Evolutionary conservation across 768 basidiomycete genomes (phyloP), one percentile per base, ranked within the genome.

Genomic region (Rhizopogon salebrosus): DNA sequence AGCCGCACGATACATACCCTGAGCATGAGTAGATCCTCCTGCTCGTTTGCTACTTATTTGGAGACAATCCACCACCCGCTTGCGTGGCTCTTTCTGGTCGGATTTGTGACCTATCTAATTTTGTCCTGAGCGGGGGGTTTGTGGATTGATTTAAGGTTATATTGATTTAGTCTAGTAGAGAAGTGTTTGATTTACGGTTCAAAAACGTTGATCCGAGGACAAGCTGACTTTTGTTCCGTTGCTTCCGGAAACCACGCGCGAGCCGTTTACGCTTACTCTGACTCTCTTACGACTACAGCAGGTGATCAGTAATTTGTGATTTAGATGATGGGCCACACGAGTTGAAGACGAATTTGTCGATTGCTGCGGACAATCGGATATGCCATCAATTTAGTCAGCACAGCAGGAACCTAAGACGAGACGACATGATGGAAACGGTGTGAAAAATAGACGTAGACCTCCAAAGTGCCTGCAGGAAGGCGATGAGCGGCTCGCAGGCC

Each of bases 371-470:
- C 27, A 34, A 22, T 36, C 31, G 34, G 45, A 35, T 41, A 11
- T 22, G 24, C 50, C 59, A 67, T 65, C 65, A 64, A 54, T 59
- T 61, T 57, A 59, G 65, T 67, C 56, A 60, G 63, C 68, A 66
- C 68, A 65, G 68, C 66, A 60, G 52, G 53, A 9, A 23, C 34
- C 27, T 40, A 26, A 49, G 42, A 18, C 56, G 48, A 27, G 18
- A 41, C 42, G 53, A 52, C 27, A 38, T 29, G 51, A 24, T 51
- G 50, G 53, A 52, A 41, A 57, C 53, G 51, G 68, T 70, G 67
- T 64, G 66, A 66, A 67, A 51, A 46, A 31, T 22, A 6, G 14
- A 22, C 27, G 26, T 6, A 31, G 20, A 13, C 29, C 42, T 45
- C 14, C 11, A 45, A 31, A 45, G 29, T 45, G 29, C 43, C 43